These are phyloP conservation scores for Albatrellus ellisii DNA, from an alignment of 768 basidiomycete genomes.

Conservation along the genomic window DNA sequence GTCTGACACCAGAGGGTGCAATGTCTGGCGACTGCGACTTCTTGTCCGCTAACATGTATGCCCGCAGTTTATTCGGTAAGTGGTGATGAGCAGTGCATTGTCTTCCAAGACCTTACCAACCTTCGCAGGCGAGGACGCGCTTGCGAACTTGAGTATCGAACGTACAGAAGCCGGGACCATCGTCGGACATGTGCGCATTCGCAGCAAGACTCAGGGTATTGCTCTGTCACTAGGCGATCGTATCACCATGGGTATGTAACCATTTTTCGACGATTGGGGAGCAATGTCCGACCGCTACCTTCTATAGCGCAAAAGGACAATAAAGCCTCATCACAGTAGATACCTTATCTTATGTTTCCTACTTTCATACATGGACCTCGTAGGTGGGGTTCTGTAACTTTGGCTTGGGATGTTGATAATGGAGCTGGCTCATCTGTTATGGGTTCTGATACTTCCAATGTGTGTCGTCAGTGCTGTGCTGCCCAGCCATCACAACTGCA, in stretches of 20 bases:
- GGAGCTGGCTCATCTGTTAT: no score
- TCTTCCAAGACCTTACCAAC: slow-evolving; percentile 2
- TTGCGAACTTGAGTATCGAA: slow-evolving; percentile 92
- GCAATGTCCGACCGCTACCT: slow-evolving; percentile 8
- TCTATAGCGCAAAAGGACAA: slow-evolving; percentile 28
- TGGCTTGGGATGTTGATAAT: no score
- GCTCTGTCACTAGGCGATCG: slow-evolving; percentile 88
- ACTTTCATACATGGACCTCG: no score
- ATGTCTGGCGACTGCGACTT: slow-evolving; percentile 95
- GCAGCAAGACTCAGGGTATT: slow-evolving; percentile 97
- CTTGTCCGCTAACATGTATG: slow-evolving; percentile 94
- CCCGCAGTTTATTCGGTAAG: slow-evolving; percentile 84
- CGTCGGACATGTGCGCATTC: slow-evolving; percentile 88
- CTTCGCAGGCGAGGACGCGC: slow-evolving; percentile 75
- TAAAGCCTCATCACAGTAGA: no score
- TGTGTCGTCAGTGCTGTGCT: no score
- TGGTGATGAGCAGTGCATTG: slow-evolving; percentile 9
- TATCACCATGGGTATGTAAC: slow-evolving; percentile 46
- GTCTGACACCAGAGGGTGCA: slow-evolving; percentile 79
- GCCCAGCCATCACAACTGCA: no score
- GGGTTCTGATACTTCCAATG: no score
- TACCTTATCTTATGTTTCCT: no score
- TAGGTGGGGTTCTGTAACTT: no score
- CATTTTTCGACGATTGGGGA: background rate
- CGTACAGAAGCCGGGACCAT: slow-evolving; percentile 70